phyloP scores from a whole-genome alignment of 1,284 basidiomycete genomes.

The Puccinia coronata region DNA sequence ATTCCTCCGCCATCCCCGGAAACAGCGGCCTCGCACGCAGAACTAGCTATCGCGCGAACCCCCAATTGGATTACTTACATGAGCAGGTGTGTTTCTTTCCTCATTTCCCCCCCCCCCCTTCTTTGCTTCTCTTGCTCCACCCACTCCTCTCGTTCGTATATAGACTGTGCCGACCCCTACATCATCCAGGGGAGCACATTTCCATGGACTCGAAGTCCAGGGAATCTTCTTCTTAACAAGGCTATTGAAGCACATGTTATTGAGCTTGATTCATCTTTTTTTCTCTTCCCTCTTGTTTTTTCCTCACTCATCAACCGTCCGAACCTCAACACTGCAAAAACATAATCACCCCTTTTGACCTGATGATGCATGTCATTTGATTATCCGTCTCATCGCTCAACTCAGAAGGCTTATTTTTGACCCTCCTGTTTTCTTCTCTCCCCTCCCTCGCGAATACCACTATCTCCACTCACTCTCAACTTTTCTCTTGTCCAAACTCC shows the following conservation, averaged over 20 bases:
- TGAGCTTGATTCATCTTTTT: conserved; percentile 39
- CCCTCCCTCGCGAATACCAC: neutral
- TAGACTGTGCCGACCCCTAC: conserved; percentile 55
- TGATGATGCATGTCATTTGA: conserved; percentile 3
- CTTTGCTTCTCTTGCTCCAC: conserved; percentile 54
- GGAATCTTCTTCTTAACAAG: conserved; percentile 18
- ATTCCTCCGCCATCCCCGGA: conserved; percentile 79
- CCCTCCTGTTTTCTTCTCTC: neutral
- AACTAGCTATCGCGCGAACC: conserved; percentile 72
- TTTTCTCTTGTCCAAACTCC: neutral
- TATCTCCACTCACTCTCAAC: neutral
- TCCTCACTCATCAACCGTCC: neutral
- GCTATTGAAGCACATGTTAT: conserved; percentile 8
- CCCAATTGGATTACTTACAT: conserved; percentile 82
- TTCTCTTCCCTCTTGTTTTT: neutral
- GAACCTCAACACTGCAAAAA: conserved; percentile 11
- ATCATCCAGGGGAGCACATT: neutral
- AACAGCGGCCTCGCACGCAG: conserved; percentile 70
- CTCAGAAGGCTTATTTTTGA: conserved; percentile 32
- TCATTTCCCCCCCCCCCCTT: too few species aligned
- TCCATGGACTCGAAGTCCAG: neutral
- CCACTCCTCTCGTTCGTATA: conserved; percentile 73
- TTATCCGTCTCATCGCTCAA: conserved; percentile 7
- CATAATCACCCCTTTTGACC: neutral
- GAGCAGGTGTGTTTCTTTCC: conserved; percentile 72